Base-by-base conservation (phyloP, 2,329 filamentous ascomycete species). In the Xylariomycetidae sp. region DNA sequence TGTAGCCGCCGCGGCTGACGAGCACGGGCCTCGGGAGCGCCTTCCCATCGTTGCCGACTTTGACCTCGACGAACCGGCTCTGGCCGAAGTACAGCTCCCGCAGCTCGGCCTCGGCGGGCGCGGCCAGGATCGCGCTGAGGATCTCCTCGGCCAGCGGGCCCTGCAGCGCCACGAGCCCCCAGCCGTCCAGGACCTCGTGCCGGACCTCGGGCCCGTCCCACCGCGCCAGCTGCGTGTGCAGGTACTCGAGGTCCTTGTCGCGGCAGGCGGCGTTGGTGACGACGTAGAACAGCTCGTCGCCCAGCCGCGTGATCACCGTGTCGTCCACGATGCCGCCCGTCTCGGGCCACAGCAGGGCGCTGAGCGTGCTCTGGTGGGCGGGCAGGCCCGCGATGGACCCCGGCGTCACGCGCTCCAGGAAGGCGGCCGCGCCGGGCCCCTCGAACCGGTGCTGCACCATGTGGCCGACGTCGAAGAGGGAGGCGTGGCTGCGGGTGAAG, bases 311-410 rank as follows among this genome's bases (percentile, higher is more conserved):
- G 53, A 98, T 82, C 50, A 98, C 82, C 4, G 85, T 88, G 64
- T 98, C 92, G 57, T 98, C 92, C 30, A 95, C 81, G 48, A 98
- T 97, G 31, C 92, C 92, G 26, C 92, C 92, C 0, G 82, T 89
- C 10, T 67, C 69, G 5, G 82, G 79, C 62, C 86, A 84, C 25
- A 98, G 70, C 19, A 98, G 72, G 3, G 82, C 80, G n/a, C 86
- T 94, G 25, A 98, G 74, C 11, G 85, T 89, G 48, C 85, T 88
- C 52, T 78, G 74, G 66, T 88, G 80, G 26, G 67, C 57, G 17
- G 67, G 66, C 40, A 95, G 73, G 20, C 70, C 67, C 30, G 72
- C 69, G 31, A 92, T 69, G 27, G 80, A 78, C 10, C 82, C 81
- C 1, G 92, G 92, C 1, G 89, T 95, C 41, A 98, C 70, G 45